Conservation (phyloP, 192 early-diverging fungal genomes). For the Thoreauomyces humboldtii region DNA sequence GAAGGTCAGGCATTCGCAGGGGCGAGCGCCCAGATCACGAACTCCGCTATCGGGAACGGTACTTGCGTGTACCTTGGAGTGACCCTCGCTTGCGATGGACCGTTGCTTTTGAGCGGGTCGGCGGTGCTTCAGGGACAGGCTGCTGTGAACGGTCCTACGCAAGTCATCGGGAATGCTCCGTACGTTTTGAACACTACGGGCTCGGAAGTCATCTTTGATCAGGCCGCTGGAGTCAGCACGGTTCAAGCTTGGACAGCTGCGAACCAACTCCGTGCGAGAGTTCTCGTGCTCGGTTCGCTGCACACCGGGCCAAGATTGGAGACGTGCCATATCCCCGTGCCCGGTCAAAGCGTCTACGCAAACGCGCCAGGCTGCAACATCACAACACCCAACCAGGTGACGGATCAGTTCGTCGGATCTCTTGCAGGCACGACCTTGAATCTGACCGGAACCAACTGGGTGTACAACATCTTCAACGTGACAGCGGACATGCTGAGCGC, state of each 20-base stretch:
- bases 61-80: background rate
- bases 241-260: background rate
- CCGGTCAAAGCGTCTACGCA: background rate
- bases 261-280: background rate
- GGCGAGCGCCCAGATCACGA: too few species aligned
- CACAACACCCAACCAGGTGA: background rate
- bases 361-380: background rate
- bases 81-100: background rate
- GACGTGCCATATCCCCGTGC: background rate
- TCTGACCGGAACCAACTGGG: background rate
- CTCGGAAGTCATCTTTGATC: background rate
- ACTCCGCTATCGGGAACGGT: background rate
- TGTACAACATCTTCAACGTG: background rate
- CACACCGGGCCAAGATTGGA: background rate
- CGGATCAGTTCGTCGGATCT: background rate
- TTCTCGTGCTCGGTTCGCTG: background rate
- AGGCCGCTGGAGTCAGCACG: background rate
- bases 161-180: background rate
- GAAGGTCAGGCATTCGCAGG: background rate
- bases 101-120: background rate
- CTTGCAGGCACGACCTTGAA: background rate
- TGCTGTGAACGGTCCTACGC: background rate
- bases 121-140: background rate
- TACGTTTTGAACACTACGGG: background rate
- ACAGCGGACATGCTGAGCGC: background rate